phyloP scores from a whole-genome alignment of 1,284 basidiomycete species.

The Lentinula novae-zelandiae region DNA sequence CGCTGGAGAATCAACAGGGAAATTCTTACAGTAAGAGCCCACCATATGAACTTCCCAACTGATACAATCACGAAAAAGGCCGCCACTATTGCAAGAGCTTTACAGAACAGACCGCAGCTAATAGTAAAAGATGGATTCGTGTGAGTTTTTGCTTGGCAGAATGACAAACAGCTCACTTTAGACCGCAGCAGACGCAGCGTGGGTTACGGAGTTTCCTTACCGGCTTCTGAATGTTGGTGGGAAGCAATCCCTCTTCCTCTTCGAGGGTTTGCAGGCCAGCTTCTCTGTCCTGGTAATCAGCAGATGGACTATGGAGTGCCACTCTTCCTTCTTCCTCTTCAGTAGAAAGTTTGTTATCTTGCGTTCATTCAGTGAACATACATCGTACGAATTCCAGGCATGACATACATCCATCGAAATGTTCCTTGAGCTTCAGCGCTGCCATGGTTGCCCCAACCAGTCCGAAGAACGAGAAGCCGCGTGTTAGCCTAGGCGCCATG shows the following conservation, averaged over 20 bases:
- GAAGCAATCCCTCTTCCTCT: slow-evolving; percentile 31
- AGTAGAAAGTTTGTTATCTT: slow-evolving; percentile 39
- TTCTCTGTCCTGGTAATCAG: slow-evolving; percentile 16
- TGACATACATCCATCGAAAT: slow-evolving; percentile 41
- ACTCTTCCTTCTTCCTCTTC: slow-evolving; percentile 39
- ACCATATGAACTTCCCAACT: slow-evolving; percentile 39
- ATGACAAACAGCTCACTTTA: slow-evolving; percentile 33
- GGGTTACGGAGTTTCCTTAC: slow-evolving; percentile 28
- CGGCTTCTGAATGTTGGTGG: slow-evolving; percentile 34
- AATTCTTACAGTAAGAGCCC: slow-evolving; percentile 42
- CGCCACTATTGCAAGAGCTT: slow-evolving; percentile 48
- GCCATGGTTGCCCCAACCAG: slow-evolving; percentile 44
- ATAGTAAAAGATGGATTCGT: not conserved
- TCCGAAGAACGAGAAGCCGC: slow-evolving; percentile 34
- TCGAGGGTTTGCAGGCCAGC: slow-evolving; percentile 26
- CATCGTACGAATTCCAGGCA: not conserved
- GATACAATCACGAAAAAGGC: slow-evolving; percentile 39
- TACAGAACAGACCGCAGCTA: slow-evolving; percentile 53
- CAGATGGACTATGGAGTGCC: slow-evolving; percentile 30
- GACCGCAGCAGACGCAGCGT: slow-evolving; percentile 53
- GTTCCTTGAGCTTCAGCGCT: slow-evolving; percentile 45
- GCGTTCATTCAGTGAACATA: not conserved
- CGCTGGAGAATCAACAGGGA: not conserved
- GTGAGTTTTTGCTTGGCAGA: slow-evolving; percentile 1
- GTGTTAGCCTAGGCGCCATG: slow-evolving; percentile 9